Conservation (phyloP, 1,139 yeast genomes). For the Yamadazyma conglobata region DNA sequence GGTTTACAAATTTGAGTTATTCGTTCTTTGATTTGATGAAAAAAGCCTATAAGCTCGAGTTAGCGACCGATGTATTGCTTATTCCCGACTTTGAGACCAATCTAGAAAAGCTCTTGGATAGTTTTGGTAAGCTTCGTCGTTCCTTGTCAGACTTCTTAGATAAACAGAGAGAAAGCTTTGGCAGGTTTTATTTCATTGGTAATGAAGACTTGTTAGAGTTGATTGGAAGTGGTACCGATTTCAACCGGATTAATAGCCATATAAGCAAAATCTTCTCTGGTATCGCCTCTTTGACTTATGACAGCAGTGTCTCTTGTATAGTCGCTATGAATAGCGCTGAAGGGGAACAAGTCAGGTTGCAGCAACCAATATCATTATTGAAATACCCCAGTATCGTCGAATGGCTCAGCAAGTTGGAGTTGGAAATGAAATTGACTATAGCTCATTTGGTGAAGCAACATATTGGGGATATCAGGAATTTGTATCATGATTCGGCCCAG, state of each 20-base stretch:
- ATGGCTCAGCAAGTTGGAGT: slow-evolving; percentile 64
- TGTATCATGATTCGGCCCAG: slow-evolving; percentile 12
- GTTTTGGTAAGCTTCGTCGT: slow-evolving; percentile 55
- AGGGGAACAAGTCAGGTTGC: slow-evolving; percentile 54
- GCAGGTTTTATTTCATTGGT: slow-evolving; percentile 85
- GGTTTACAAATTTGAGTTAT: slow-evolving; percentile 62
- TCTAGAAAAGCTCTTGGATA: slow-evolving; percentile 53
- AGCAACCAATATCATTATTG: slow-evolving; percentile 41
- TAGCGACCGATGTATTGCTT: slow-evolving; percentile 56
- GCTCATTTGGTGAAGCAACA: slow-evolving; percentile 21
- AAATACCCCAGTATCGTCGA: slow-evolving; percentile 48
- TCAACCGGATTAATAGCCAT: slow-evolving; percentile 53
- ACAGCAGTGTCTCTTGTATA: slow-evolving; percentile 35
- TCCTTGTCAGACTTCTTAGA: slow-evolving; percentile 80
- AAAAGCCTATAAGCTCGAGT: slow-evolving; percentile 46
- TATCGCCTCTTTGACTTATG: slow-evolving; percentile 43
- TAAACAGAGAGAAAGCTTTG: slow-evolving; percentile 70
- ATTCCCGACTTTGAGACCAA: slow-evolving; percentile 48
- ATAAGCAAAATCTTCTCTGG: slow-evolving; percentile 74
- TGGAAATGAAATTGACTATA: slow-evolving; percentile 48
- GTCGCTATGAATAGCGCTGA: slow-evolving; percentile 56
- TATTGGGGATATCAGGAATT: slow-evolving; percentile 7
- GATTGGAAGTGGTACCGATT: slow-evolving; percentile 62
- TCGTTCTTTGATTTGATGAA: slow-evolving; percentile 57
- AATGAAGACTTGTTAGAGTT: slow-evolving; percentile 86